Percentiles rank a stretch among this genome's conserved stretches.
Evolutionary conservation across 768 basidiomycete species (phyloP).

Genomic region (Xerocomus potaroensis): DNA sequence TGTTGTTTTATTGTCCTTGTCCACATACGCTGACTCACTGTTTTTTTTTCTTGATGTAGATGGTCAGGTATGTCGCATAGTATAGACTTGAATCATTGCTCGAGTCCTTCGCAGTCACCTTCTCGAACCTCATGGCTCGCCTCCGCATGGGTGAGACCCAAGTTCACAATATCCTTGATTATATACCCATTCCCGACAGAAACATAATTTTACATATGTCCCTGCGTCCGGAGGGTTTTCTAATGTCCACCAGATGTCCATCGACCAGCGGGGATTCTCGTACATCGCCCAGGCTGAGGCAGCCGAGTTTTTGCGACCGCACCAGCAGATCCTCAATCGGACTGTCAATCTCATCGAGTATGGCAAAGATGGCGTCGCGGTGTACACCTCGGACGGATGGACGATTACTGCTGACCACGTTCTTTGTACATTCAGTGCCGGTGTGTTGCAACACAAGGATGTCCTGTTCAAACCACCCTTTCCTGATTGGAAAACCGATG

Average conservation of each 20-base stretch:
- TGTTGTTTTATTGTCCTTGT: not conserved
- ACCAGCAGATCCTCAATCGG: conserved; percentile 47
- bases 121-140: conserved; percentile 61
- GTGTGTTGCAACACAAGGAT: conserved; percentile 63
- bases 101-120: conserved; percentile 48
- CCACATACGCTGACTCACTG: conserved; percentile 3
- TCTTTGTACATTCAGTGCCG: conserved; percentile 64
- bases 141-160: conserved; percentile 50
- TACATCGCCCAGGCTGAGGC: conserved; percentile 55
- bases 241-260: conserved; percentile 45
- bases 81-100: not conserved
- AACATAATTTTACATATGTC: conserved; percentile 58
- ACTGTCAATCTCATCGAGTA: conserved; percentile 47
- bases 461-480: conserved; percentile 52
- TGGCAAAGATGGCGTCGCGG: conserved; percentile 40
- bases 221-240: conserved; percentile 55
- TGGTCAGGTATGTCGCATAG: conserved; percentile 20
- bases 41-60: conserved; percentile 6
- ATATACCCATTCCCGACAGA: conserved; percentile 30
- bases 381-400: conserved; percentile 44
- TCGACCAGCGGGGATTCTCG: conserved; percentile 63
- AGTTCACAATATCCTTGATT: not conserved
- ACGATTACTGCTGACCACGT: conserved; percentile 52
- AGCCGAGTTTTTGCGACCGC: conserved; percentile 43
- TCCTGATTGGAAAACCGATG: conserved; percentile 59